Evolutionary conservation across 768 basidiomycete species (phyloP).

Genomic region (Macrolepiota albuminosa): DNA sequence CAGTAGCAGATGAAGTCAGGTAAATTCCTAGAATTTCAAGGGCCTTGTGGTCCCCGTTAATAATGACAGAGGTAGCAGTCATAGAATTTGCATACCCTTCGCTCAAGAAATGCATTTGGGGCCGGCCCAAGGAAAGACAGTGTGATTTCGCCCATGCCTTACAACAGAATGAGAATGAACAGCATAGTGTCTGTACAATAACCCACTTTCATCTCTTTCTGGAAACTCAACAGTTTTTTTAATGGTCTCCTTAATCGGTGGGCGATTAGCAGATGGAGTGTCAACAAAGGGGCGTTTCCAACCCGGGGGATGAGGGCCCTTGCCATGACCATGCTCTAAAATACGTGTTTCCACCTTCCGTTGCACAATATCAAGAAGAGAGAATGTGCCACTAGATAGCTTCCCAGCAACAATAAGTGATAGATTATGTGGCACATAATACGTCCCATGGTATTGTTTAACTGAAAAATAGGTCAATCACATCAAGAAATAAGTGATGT

Average conservation of each 20-base stretch:
- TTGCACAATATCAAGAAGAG: conserved; percentile 80
- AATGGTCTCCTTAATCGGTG: conserved; percentile 43
- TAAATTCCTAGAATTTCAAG: conserved; percentile 85
- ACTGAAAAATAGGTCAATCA: conserved; percentile 42
- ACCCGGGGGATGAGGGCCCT: conserved; percentile 64
- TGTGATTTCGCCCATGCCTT: conserved; percentile 75
- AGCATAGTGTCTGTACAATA: background rate
- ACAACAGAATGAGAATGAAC: background rate
- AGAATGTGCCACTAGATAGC: conserved; percentile 66
- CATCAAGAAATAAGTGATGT: background rate
- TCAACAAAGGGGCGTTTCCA: conserved; percentile 97
- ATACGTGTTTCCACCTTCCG: conserved; percentile 79
- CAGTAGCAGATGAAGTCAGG: conserved; percentile 78
- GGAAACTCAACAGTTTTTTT: conserved; percentile 85
- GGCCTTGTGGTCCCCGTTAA: conserved; percentile 41
- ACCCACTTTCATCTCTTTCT: conserved; percentile 86
- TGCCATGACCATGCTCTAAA: conserved; percentile 65
- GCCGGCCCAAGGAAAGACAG: conserved; percentile 79
- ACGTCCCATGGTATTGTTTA: conserved; percentile 79
- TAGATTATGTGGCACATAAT: conserved; percentile 93
- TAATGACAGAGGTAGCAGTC: background rate
- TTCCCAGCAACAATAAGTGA: conserved; percentile 88
- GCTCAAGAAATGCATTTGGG: conserved; percentile 63
- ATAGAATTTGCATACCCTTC: conserved; percentile 42
- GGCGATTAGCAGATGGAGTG: conserved; percentile 66